Percentiles rank a stretch among this genome's conserved stretches.
These are phyloP conservation scores for Hanseniaspora valbyensis DNA, from an alignment of 805 yeast genomes.

Conservation along the genomic window DNA sequence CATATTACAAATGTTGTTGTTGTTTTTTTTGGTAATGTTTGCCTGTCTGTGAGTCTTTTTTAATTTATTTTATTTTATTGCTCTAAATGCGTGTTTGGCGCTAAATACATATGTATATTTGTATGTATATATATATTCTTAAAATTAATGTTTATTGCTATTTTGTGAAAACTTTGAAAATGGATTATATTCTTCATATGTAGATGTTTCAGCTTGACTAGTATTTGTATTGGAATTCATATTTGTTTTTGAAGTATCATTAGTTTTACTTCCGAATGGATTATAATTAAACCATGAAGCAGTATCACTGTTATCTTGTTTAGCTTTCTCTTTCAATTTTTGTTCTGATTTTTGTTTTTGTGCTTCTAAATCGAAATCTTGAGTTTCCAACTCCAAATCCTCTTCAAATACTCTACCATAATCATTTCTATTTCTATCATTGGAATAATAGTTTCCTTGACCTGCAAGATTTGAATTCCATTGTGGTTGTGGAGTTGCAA, in stretches of 20 bases:
- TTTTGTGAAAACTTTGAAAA: slow-evolving; percentile 5
- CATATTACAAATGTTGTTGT: too few species aligned
- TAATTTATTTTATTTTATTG: too few species aligned
- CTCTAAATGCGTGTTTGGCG: neutral
- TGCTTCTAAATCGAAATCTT: slow-evolving; percentile 14
- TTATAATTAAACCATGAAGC: slow-evolving; percentile 10
- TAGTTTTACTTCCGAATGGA: neutral
- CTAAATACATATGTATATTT: neutral
- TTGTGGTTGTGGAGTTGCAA: slow-evolving; percentile 24
- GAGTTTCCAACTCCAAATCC: slow-evolving; percentile 13
- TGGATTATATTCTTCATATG: neutral
- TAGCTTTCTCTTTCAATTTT: neutral
- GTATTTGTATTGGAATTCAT: neutral
- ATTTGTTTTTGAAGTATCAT: neutral
- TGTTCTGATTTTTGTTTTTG: slow-evolving; percentile 12
- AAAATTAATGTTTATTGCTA: neutral
- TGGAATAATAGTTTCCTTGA: neutral
- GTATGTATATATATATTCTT: neutral
- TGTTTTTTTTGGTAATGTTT: too few species aligned
- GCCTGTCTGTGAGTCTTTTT: too few species aligned
- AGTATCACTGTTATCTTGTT: neutral
- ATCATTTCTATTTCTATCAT: slow-evolving; percentile 6
- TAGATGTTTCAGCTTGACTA: neutral
- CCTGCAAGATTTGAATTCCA: slow-evolving; percentile 16
- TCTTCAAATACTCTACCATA: slow-evolving; percentile 10